Evolutionary conservation across 2,329 filamentous ascomycete genomes (phyloP).

Genomic region (Apiospora sp.): DNA sequence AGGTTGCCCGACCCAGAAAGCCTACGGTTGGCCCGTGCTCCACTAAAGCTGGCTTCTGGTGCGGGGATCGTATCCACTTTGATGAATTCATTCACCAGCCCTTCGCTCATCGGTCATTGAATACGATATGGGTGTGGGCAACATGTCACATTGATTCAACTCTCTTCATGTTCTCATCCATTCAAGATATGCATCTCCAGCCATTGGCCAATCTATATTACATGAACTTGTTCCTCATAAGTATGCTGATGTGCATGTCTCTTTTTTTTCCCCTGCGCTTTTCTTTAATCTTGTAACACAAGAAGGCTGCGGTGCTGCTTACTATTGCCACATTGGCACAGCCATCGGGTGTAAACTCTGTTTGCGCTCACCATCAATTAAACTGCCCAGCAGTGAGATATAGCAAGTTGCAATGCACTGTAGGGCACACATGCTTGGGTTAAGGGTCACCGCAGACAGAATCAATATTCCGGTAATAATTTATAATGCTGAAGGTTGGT

Average conservation of each 20-base stretch:
- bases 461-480: neutral
- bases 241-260: neutral
- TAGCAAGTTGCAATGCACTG: neutral
- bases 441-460: neutral
- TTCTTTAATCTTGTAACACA: neutral
- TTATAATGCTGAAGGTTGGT: neutral
- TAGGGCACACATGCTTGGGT: too few species aligned
- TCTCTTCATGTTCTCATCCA: neutral
- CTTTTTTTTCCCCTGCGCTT: neutral
- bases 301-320: neutral
- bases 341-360: neutral
- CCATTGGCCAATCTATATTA: neutral
- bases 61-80: conserved; percentile 9
- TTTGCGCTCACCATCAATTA: neutral
- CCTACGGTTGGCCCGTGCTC: conserved; percentile 14
- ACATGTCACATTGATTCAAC: neutral
- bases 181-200: neutral
- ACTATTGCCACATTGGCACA: neutral
- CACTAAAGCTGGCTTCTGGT: neutral
- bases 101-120: neutral
- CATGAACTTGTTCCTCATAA: neutral
- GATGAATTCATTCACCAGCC: conserved; percentile 11
- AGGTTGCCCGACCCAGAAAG: neutral
- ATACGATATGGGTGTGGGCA: neutral
- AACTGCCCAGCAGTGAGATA: neutral